Percentiles rank a stretch among this genome's conserved stretches.
Conservation (phyloP, 139 green algal genomes). For the Chlorokybus atmophyticus region DNA sequence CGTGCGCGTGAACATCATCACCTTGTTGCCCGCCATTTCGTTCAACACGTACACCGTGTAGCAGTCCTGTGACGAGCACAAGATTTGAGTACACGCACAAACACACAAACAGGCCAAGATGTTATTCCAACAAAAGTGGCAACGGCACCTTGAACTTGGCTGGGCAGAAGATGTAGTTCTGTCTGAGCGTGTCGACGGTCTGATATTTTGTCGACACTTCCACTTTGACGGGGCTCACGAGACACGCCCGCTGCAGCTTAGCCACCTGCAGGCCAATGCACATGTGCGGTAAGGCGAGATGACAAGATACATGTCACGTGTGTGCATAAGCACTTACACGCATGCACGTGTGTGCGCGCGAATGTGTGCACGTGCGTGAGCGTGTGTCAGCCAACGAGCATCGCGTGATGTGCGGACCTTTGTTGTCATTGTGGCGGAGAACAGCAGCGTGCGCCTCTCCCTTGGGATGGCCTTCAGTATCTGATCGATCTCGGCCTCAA, state of each 20-base stretch:
- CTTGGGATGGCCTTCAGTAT: conserved; percentile 66
- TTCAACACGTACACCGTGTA: conserved; percentile 83
- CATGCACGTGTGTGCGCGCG: too few species aligned
- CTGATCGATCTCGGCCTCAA: conserved; percentile 97
- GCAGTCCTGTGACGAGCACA: conserved; percentile 47
- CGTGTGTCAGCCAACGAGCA: too few species aligned
- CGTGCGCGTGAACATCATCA: conserved; percentile 89
- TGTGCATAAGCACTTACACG: too few species aligned
- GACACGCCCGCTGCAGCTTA: conserved; percentile 95
- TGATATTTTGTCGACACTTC: conserved; percentile 91
- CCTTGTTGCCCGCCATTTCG: conserved; percentile 52
- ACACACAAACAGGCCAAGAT: too few species aligned
- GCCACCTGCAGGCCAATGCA: conserved; percentile 38
- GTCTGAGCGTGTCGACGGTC: conserved; percentile 89
- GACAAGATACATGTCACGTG: too few species aligned
- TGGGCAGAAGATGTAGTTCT: conserved; percentile 96
- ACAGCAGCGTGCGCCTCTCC: conserved; percentile 76
- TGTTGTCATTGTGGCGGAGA: conserved; percentile 96
- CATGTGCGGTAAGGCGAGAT: too few species aligned
- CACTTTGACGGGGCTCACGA: conserved; percentile 81
- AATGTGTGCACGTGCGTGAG: too few species aligned
- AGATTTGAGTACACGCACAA: too few species aligned
- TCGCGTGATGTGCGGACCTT: conserved; percentile 45
- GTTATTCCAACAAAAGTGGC: too few species aligned
- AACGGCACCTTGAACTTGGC: conserved; percentile 95